A percentile compares a stretch with the other conserved stretches of the same genome.
phyloP scores from a whole-genome alignment of 306 rosid genomes.

The Quercus dentata region DNA sequence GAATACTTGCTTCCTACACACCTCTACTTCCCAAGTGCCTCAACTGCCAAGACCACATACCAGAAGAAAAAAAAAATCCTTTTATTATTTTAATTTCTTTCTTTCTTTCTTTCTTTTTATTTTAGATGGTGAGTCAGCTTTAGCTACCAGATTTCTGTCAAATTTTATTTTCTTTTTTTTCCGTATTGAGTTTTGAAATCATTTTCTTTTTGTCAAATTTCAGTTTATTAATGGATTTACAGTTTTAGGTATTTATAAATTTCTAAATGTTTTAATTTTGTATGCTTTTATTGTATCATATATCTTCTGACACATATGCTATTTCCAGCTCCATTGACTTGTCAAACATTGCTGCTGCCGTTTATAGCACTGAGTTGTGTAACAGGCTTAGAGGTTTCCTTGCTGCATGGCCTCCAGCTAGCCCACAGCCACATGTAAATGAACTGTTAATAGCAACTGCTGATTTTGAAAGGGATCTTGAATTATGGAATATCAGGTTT shows the following conservation, averaged over 20 bases:
- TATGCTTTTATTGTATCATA: conserved; percentile 2
- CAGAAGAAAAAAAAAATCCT: background rate
- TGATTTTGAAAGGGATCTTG: conserved; percentile 92
- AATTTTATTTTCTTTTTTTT: background rate
- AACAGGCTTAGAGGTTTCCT: conserved; percentile 79
- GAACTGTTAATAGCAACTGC: conserved; percentile 80
- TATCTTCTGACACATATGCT: conserved; percentile 32
- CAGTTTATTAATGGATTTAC: background rate
- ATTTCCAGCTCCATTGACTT: conserved; percentile 87
- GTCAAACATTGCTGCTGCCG: conserved; percentile 83
- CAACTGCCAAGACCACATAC: background rate
- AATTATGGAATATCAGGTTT: conserved; percentile 84
- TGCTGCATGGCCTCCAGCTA: conserved; percentile 87
- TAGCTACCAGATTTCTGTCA: background rate
- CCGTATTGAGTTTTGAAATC: background rate
- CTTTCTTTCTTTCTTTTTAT: background rate
- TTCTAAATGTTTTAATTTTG: background rate
- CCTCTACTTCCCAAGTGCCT: background rate
- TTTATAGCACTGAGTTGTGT: conserved; percentile 82
- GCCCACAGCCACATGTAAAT: conserved; percentile 77
- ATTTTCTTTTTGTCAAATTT: background rate
- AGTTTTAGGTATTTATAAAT: background rate
- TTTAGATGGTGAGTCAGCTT: background rate
- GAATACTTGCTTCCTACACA: background rate
- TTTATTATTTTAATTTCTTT: background rate